Base-by-base conservation (phyloP, 2,329 filamentous ascomycete species). In the Botrytis porri region DNA sequence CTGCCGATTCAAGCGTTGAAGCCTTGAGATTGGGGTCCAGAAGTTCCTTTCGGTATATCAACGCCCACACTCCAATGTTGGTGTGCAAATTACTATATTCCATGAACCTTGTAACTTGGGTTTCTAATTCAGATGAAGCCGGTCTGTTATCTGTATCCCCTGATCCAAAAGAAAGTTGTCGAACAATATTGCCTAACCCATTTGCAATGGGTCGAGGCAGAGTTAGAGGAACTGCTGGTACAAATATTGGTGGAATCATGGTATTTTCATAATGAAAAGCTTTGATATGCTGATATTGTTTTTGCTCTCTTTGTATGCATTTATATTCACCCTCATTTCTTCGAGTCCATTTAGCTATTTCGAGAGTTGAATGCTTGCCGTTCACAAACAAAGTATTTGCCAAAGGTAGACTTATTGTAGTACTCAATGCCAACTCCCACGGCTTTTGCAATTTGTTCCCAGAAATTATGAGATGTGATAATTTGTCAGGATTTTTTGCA, bases 331-430 rank as follows among this genome's bases (percentile, higher is more conserved):
- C 54, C 4, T n/a, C 54, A 32, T 69, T 57, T 37, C 37, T 59
- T 43, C 69, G 62, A 35, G 29, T 37, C 85, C 85, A 87, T 72
- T 76, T 81, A 73, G 81, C 84, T 2, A 83, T 82, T 41, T 87
- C 79, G 12, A 93, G 81, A 1, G 89, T 92, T 3, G 90, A 90
- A 1, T 84, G 83, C 39, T 84, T 85, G 63, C 89, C 91, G 74
- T 90, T 95, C 57, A 90, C 88, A 79, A 96, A 96, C 10, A 94
- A 83, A 0, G 93, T 97, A 78, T 94, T 93, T 59, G 93, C 90
- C 39, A 96, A 83, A 2, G 93, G 93, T 2, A 95, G 73, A 9
- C 85, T 80, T 60, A 72, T 45, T 5, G 62, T 43, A 29, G 51
- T 67, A n/a, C 35, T 20, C n/a, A 57, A 67, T 57, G 65, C 37